Base-by-base conservation (phyloP, 2,329 filamentous ascomycete genomes). In the Thelonectria rubi region DNA sequence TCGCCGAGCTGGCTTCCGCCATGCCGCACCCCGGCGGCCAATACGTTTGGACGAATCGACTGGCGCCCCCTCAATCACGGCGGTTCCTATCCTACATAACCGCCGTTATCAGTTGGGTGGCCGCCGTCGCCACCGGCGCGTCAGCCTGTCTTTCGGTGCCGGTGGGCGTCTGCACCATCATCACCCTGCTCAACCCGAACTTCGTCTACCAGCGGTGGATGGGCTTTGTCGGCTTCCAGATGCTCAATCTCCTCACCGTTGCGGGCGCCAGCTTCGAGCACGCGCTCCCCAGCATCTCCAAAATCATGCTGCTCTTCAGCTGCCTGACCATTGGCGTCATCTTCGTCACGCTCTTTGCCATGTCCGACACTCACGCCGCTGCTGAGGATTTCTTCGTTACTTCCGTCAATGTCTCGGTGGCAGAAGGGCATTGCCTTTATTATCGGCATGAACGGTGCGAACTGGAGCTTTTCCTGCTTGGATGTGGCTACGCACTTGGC, bases 401-500 rank as follows among this genome's bases (percentile, higher is more conserved):
- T 3, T 55, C 58, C 3, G 58, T 69, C 37, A 74, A 74, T 37
- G 48, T 66, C 0, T 64, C 66, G 1, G 2, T 74, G 72, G 71
- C 61, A 45, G 9, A 63, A 71, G 10, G 72, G 72, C 7, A 58
- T 74, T 30, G 72, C 72, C 3, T 73, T 73, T 52, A 68, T 74
- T 37, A 71, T 72, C 20, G 72, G 72, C 14, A 67, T 74, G 53
- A 71, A 69, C 30, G 71, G 71, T 0, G 65, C 68, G 45, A 73
- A 74, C 50, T 74, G 72, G 72, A 72, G 70, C 51, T 71, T 73
- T 18, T 73, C 69, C 1, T 74, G 72, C 43, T 67, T 74, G 17
- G 72, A 74, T 17, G 69, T 72, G 11, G 65, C 67, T 12, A 70
- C 70, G 1, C 71, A 74, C 26, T 49, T 74, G 20, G 70, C 71